Evolutionary conservation across 345 rosid genomes (phyloP), one percentile per base, ranked within the genome.

Genomic region (Linum tenue): DNA sequence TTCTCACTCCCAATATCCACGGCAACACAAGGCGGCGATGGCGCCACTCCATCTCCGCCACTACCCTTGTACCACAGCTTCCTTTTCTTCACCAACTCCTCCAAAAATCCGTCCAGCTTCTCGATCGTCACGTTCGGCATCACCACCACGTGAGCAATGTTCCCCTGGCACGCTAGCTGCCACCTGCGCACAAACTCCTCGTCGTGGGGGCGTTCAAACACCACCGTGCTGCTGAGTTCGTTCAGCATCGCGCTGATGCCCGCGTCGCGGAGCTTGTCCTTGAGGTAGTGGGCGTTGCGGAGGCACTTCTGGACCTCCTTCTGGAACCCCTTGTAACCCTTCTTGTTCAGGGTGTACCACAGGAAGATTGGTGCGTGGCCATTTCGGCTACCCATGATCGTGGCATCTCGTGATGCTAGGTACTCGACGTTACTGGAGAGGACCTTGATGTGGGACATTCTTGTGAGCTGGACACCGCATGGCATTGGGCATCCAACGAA

Each of bases 401-500:
- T 92, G n/a, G 99, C 99, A 72, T 90, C 97, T 76, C 96, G 81
- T 43, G 97, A 92, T 63, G 97, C 97, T 3, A 90, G 92, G 73
- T 90, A 92, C 80, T 92, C 97, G 0, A 92, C 92, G 55, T 90
- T 92, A 39, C 77, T 90, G 0, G 97, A 90, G 43, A 92, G 90
- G 56, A 67, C 90, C 75, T 88, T 90, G 65, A 92, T 81, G 73
- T 90, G 89, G 66, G 81, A 79, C 89, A 90, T 72, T 71, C 98
- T 85, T 11, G 97, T 90, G 73, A 92, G 75, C 80, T 88, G 97
- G 70, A 92, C 96, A 62, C 97, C 98, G 39, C 98, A 90, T 63
- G 97, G 97, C 98, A 92, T 92, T 59, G 97, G 98, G 71, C 98
- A 92, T 11, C 98, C 96, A 22, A 88, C 90, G 67, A 90, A 92